Base-by-base conservation (phyloP, 148 eudicot genomes). In the Spergularia bocconei region DNA sequence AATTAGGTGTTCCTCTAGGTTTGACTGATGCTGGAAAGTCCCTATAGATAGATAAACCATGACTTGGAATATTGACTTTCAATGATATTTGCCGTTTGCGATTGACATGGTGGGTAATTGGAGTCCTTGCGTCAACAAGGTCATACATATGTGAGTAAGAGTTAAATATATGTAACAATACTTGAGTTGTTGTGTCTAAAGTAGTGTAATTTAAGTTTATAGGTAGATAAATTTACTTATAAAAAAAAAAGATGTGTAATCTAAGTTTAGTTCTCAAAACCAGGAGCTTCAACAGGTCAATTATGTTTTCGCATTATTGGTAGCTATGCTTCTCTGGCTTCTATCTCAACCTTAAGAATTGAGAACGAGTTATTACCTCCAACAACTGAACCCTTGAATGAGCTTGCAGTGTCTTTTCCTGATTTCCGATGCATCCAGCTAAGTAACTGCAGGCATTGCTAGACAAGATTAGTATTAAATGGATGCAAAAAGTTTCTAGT, bases 381-480 rank as follows among this genome's bases (percentile, higher is more conserved):
- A 74, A 20, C 69, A 50, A 69, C 73, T 72, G 83, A 77, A 68
- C 74, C 81, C 77, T 83, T 85, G 74, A 84, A 48, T 59, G 83
- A 77, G 76, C 82, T 79, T 15, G 56, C 79, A 55, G 55, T 70
- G 69, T 85, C 83, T 38, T 79, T 84, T 75, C 74, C 78, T 70
- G 69, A 50, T 78, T 86, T 91, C 63, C 83, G 82, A 75, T 91
- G 88, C 89, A 89, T 86, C 96, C 96, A 91, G 68, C 88, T 80
- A 15, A 91, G 82, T 76, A 91, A 77, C 96, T 91, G 96, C 84
- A 87, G 61, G 53, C 75, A 75, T 85, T 60, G 65, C 23, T 64
- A 56, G 48, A 68, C 72, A 75, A 71, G 63, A 29, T 29, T 66
- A 68, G 74, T 25, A 41, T 59, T 41, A 72, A 51, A 72, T 67